A percentile compares a stretch with the other conserved stretches of the same genome.
These are phyloP conservation scores for Entelexis sorbosivorans DNA, from an alignment of 1,139 yeast species.

Conservation along the genomic window DNA sequence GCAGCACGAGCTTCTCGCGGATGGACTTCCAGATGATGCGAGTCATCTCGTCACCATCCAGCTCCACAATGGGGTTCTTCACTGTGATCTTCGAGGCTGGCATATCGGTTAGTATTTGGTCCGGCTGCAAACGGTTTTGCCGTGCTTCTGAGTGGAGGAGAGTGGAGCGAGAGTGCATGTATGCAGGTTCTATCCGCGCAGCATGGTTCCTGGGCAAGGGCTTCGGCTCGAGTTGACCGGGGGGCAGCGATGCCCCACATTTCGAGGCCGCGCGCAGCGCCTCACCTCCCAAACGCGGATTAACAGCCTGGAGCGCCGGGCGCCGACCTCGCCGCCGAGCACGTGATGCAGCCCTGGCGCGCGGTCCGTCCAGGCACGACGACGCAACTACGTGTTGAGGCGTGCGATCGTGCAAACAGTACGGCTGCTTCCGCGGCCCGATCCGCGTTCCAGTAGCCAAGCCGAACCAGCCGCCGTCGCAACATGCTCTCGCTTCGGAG, in stretches of 20 bases:
- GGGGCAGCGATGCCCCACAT: not conserved
- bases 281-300: no score
- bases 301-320: not conserved
- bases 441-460: no score
- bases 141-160: slow-evolving; percentile 1
- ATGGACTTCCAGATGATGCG: slow-evolving; percentile 81
- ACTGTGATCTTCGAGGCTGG: slow-evolving; percentile 56
- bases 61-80: slow-evolving; percentile 79
- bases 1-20: slow-evolving; percentile 62
- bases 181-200: not conserved
- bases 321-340: not conserved
- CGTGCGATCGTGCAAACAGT: no score
- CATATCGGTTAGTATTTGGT: slow-evolving; percentile 19
- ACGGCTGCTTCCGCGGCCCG: no score
- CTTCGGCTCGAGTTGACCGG: not conserved
- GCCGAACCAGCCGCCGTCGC: not conserved
- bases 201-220: not conserved
- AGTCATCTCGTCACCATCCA: slow-evolving; percentile 96
- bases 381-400: no score
- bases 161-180: not conserved
- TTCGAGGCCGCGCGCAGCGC: no score
- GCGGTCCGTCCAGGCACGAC: no score
- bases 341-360: not conserved
- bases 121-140: not conserved
- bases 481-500: not conserved